Conservation (phyloP, 768 basidiomycete genomes). For the Mycena belliarum region DNA sequence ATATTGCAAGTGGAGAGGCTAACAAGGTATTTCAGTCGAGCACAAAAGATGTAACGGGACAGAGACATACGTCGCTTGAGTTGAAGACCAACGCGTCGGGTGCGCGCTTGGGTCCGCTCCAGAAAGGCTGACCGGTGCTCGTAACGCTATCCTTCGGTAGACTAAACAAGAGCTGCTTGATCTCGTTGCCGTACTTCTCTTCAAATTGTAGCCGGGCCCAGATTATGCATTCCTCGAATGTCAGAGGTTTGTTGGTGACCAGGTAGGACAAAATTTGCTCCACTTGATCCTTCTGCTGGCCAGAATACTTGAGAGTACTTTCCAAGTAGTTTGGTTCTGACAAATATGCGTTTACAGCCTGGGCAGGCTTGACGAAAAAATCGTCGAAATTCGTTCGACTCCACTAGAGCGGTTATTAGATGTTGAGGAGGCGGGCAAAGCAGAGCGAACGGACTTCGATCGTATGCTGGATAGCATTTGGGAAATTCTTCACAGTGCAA, state of each 20-base stretch:
- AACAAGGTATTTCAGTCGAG: conserved; percentile 7
- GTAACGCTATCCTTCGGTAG: conserved; percentile 93
- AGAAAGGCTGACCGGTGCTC: conserved; percentile 93
- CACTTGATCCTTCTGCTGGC: conserved; percentile 87
- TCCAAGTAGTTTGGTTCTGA: conserved; percentile 96
- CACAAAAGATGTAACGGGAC: not conserved
- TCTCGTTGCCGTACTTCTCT: conserved; percentile 89
- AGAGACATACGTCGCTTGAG: conserved; percentile 72
- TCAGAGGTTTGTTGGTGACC: conserved; percentile 89
- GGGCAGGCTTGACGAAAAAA: conserved; percentile 90
- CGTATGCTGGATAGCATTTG: conserved; percentile 95
- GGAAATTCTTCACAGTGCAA: conserved; percentile 99
- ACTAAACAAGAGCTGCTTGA: conserved; percentile 90
- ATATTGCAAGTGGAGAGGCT: conserved; percentile 87
- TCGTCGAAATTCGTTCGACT: conserved; percentile 90
- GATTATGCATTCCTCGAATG: conserved; percentile 95
- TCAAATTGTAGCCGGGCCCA: conserved; percentile 98
- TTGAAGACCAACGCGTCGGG: conserved; percentile 89
- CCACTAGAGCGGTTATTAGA: conserved; percentile 58
- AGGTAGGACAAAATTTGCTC: conserved; percentile 88
- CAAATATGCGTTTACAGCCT: conserved; percentile 94
- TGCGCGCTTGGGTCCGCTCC: conserved; percentile 98
- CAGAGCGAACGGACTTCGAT: conserved; percentile 68
- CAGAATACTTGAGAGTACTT: conserved; percentile 85
- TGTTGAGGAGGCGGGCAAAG: not conserved